These are phyloP conservation scores for Uronychia binucleata DNA, from an alignment of 73 alveolate genomes.

Conservation along the genomic window DNA sequence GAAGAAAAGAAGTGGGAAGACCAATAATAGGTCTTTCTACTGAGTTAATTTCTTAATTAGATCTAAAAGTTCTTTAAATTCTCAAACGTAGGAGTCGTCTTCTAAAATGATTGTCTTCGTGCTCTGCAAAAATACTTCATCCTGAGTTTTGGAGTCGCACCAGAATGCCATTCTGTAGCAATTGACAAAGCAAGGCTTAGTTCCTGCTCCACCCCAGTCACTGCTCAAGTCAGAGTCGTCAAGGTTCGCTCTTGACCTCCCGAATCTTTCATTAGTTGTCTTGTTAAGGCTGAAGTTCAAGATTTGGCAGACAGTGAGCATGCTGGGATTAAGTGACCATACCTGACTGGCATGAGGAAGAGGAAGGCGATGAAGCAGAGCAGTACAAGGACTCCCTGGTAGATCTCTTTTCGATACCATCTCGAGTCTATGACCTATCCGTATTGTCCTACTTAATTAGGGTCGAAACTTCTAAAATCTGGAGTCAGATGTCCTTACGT, in stretches of 20 bases:
- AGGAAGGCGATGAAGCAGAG: background rate
- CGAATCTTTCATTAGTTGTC: constrained; percentile 67
- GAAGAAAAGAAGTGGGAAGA: background rate
- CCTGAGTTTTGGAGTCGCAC: constrained; percentile 1
- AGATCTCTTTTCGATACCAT: background rate
- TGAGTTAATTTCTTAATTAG: background rate
- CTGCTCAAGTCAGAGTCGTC: background rate
- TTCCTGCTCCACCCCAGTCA: background rate
- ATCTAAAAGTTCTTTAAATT: too few relatives aligned
- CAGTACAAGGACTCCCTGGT: background rate
- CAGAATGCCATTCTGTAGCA: background rate
- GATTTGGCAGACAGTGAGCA: constrained; percentile 36
- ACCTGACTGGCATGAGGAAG: constrained; percentile 46
- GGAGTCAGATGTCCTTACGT: background rate
- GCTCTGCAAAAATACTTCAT: background rate
- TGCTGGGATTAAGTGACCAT: constrained; percentile 4
- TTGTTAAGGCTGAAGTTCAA: constrained; percentile 50
- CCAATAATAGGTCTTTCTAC: background rate
- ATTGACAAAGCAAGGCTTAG: background rate
- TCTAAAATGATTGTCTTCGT: background rate
- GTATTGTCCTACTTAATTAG: background rate
- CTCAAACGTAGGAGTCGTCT: background rate
- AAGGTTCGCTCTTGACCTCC: background rate
- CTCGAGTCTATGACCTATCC: background rate
- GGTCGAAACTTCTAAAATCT: background rate